A percentile compares a stretch with the other conserved stretches of the same genome.
phyloP scores from a whole-genome alignment of 2,329 filamentous ascomycete genomes.

The Lachnellula willkommii region DNA sequence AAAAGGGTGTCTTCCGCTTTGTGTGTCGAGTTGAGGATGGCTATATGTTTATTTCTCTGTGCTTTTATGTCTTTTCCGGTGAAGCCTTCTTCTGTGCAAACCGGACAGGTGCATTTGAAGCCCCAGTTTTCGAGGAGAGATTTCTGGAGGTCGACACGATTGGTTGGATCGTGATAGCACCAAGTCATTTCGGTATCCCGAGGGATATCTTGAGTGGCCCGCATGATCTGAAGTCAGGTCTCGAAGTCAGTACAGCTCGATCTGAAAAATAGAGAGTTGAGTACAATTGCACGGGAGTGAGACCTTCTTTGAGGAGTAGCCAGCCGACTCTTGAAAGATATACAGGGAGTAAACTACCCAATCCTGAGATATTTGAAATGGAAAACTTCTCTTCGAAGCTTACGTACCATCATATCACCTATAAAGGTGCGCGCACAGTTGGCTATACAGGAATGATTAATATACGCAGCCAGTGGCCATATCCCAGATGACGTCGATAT shows the following conservation, averaged over 20 bases:
- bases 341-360: too few relatives aligned
- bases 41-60: background rate
- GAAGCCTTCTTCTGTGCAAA: slow-evolving; percentile 30
- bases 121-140: slow-evolving; percentile 33
- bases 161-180: slow-evolving; percentile 31
- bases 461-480: slow-evolving; percentile 44
- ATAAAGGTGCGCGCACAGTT: slow-evolving; percentile 47
- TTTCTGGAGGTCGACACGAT: slow-evolving; percentile 29
- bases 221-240: slow-evolving; percentile 33
- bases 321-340: too few relatives aligned
- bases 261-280: too few relatives aligned
- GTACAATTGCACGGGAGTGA: too few relatives aligned
- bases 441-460: slow-evolving; percentile 48
- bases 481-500: slow-evolving; percentile 35
- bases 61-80: background rate
- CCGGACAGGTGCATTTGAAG: slow-evolving; percentile 38
- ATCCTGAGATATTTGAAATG: too few relatives aligned
- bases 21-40: background rate
- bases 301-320: too few relatives aligned
- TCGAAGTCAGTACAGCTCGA: too few relatives aligned
- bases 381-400: too few relatives aligned
- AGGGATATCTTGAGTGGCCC: slow-evolving; percentile 40
- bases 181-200: slow-evolving; percentile 42
- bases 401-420: slow-evolving; percentile 42
- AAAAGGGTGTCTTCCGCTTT: background rate